phyloP scores from a whole-genome alignment of 1,139 yeast genomes.

The Pichia sp. region DNA sequence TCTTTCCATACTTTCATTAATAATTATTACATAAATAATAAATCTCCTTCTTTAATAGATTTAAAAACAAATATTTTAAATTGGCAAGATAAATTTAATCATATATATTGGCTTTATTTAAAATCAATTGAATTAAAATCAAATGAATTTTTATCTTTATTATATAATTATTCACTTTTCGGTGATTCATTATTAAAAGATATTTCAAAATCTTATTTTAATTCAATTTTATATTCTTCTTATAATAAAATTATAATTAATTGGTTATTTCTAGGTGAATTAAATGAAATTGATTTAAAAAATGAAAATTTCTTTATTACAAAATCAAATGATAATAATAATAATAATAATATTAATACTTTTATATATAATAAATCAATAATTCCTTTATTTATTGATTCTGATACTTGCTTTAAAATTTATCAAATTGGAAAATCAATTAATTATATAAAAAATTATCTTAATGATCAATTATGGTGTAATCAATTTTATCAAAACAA shows the following conservation, averaged over 20 bases:
- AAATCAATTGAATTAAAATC: neutral
- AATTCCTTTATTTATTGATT: slow-evolving; percentile 56
- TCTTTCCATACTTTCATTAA: slow-evolving; percentile 5
- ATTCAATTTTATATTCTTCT: neutral
- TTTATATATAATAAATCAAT: neutral
- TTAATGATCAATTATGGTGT: slow-evolving; percentile 59
- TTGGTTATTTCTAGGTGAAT: slow-evolving; percentile 7
- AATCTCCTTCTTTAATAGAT: slow-evolving; percentile 25
- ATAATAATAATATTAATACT: no score
- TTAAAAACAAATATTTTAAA: slow-evolving; percentile 44
- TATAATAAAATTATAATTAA: neutral
- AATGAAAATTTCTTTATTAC: slow-evolving; percentile 4
- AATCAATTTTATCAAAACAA: slow-evolving; percentile 36
- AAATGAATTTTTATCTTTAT: slow-evolving; percentile 1
- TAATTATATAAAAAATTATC: slow-evolving; percentile 59
- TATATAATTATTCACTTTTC: slow-evolving; percentile 7
- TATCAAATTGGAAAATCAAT: slow-evolving; percentile 75
- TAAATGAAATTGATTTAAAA: neutral
- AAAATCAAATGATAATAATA: no score
- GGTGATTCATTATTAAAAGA: slow-evolving; percentile 6
- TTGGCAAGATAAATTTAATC: slow-evolving; percentile 50
- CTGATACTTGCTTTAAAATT: slow-evolving; percentile 43
- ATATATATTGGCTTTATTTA: slow-evolving; percentile 31
- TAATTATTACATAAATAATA: slow-evolving; percentile 9
- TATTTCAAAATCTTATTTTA: slow-evolving; percentile 2